phyloP scores from a whole-genome alignment of 2,329 filamentous ascomycete species.

The Ceratocystis diversiconidia region DNA sequence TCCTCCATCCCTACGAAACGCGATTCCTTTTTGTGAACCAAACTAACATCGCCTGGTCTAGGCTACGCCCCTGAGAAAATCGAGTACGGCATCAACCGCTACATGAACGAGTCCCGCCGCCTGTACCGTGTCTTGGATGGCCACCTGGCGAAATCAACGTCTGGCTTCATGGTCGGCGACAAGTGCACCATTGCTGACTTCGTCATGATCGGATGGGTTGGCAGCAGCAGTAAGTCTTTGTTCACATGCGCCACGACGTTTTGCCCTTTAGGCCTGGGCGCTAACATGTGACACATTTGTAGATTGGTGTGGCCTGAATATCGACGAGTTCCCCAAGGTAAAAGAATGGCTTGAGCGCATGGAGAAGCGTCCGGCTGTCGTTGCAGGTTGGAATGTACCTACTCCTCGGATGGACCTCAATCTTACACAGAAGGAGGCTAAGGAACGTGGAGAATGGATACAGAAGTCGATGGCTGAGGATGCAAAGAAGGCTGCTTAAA shows the following conservation, averaged over 20 bases:
- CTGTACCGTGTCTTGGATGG: conserved; percentile 66
- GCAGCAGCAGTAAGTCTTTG: conserved; percentile 31
- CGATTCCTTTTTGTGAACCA: neutral
- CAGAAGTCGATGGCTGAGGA: conserved; percentile 56
- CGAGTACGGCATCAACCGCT: conserved; percentile 68
- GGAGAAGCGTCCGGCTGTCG: conserved; percentile 52
- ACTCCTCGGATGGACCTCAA: conserved; percentile 40
- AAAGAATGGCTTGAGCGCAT: conserved; percentile 65
- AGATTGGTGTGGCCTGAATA: conserved; percentile 37
- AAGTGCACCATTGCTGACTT: conserved; percentile 66
- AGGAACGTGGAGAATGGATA: conserved; percentile 46
- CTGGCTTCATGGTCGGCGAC: conserved; percentile 51
- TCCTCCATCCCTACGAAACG: neutral
- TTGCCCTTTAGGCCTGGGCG: neutral
- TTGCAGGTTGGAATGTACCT: conserved; percentile 64
- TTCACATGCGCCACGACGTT: conserved; percentile 15
- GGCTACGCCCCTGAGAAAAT: conserved; percentile 71
- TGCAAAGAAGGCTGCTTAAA: conserved; percentile 31
- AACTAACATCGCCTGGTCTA: conserved; percentile 20
- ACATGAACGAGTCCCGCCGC: conserved; percentile 69
- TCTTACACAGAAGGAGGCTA: conserved; percentile 38
- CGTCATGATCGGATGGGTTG: conserved; percentile 65
- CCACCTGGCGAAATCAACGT: conserved; percentile 45
- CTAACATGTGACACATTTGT: conserved; percentile 7
- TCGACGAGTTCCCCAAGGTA: conserved; percentile 60